Evolutionary conservation across 108 stramenopile genomes (phyloP).

Genomic region (Nannochloropsis gaditana): DNA sequence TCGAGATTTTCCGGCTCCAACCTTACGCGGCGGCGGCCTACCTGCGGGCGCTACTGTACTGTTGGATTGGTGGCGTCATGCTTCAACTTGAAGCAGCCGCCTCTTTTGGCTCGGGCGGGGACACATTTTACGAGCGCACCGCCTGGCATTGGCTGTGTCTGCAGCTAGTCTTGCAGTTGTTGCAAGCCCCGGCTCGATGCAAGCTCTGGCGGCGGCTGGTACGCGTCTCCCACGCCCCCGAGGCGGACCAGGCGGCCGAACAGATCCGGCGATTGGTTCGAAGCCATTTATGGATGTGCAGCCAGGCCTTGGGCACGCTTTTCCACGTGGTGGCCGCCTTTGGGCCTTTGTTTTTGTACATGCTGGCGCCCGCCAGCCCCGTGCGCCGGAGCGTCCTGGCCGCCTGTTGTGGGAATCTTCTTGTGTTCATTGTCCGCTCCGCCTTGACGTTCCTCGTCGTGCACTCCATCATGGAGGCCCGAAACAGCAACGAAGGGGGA

Average conservation of each 20-base stretch:
- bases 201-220: neutral
- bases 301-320: neutral
- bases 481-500: neutral
- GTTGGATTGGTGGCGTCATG: conserved; percentile 1
- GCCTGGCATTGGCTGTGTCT: conserved; percentile 11
- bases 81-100: conserved; percentile 7
- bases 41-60: neutral
- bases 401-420: neutral
- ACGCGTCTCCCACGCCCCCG: neutral
- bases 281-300: neutral
- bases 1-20: neutral
- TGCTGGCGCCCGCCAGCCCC: neutral
- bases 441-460: neutral
- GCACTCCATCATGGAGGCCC: conserved; percentile 5
- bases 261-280: neutral
- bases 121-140: neutral
- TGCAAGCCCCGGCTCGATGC: neutral
- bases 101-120: neutral
- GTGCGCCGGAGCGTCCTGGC: neutral
- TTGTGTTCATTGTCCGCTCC: neutral
- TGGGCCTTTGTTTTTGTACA: neutral
- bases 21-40: neutral
- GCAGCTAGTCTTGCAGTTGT: neutral
- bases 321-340: neutral
- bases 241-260: neutral